Evolutionary conservation across 2,329 filamentous ascomycete genomes (phyloP), one percentile per base, ranked within the genome.

Genomic region (Alternaria sp.): DNA sequence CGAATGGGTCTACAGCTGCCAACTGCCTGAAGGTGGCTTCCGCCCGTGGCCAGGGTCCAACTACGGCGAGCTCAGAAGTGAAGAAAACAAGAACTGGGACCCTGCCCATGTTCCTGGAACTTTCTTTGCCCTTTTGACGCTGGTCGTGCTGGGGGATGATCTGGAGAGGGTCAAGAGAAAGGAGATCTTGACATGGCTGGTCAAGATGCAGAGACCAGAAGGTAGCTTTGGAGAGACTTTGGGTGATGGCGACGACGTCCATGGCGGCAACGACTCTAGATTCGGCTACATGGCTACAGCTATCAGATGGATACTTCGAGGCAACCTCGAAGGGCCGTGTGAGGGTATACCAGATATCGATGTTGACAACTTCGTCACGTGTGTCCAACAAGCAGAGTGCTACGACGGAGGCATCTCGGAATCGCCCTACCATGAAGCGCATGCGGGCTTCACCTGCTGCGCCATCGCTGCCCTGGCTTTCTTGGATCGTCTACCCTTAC

Each of bases 391-490:
- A 45, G 90, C 90, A 21, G 82, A 85, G 89, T 90, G 90, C 1
- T 96, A 94, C 75, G 93, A 97, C 70, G 93, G 93, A 5, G 94
- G 94, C 6, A 89, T 97, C 66, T 90, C 90, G 3, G 93, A 96
- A 77, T 89, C 88, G 36, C 89, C 90, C 0, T 89, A 89, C 64
- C 90, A 93, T 63, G 94, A 97, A 81, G 90, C 93, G 32, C 93
- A 97, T 74, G 91, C 93, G 70, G 96, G 96, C 19, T 95, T 97
- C 78, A 93, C 93, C 10, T 97, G 94, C 83, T 97, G 93, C 79
- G 93, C 91, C 8, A 86, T 97, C 57, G 89, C 88, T 11, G 91
- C 93, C 5, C 83, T 98, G 6, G 87, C 88, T 2, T 87, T 97
- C 54, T 84, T 97, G n/a, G 87, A 88, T 63, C 87, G 89, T 11